Base-by-base conservation (phyloP, 805 yeast species). In the Isabelozyma pseudorhagii region DNA sequence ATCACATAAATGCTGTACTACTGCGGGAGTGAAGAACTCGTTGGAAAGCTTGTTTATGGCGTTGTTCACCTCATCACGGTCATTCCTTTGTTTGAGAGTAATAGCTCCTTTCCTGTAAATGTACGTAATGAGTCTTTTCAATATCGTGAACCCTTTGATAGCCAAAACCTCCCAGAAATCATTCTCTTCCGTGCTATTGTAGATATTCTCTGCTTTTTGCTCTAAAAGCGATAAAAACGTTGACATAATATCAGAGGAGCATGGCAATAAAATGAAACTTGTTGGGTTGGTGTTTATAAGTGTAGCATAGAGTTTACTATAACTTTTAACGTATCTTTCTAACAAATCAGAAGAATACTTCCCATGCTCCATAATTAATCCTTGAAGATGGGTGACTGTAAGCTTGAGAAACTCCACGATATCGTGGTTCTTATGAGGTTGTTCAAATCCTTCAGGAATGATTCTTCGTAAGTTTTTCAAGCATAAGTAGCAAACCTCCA, bases 401-500 rank as follows among this genome's bases (percentile, higher is more conserved):
- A 77, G 47, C 25, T 72, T 74, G 62, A 89, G 72, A 53, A 91
- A 86, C 46, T 85, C 90, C 13, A 67, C 68, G 2, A 89, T 77
- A 28, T 77, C 77, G 14, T 64, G 74, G 48, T 80, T 80, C 43
- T 84, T 78, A 52, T 88, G 84, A 1, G 89, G 87, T 52, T 80
- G 77, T 43, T 85, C 89, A 56, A 79, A 84, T 0, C 96, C 96
- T 59, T 86, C 93, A 2, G 84, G 84, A 2, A 90, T 75, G 15
- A 87, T 75, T 52, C 96, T 75, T 56, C 96, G 75, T 29, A 88
- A 66, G 28, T 82, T 83, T 65, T 94, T 93, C 52, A 92, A 74
- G 34, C 90, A 78, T 44, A 89, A 62, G 63, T 92, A 91, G 14
- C 94, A 88, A 17, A 89, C 79, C 62, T 87, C 89, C 81, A 89